A percentile compares a stretch with the other conserved stretches of the same genome.
phyloP scores from a whole-genome alignment of 179 eudicot genomes.

The Actinidia chinensis region DNA sequence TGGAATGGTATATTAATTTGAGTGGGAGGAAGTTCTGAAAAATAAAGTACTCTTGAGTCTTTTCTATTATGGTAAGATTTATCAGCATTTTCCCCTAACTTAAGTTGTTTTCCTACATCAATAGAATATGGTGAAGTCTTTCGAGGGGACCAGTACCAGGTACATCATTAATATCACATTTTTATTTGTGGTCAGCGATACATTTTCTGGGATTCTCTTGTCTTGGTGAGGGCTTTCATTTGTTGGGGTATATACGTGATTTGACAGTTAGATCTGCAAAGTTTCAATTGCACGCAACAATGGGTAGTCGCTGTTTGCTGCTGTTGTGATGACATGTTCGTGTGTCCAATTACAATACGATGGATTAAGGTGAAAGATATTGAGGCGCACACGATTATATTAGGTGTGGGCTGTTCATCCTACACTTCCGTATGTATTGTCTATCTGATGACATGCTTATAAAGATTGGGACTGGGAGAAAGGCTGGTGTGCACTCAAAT shows the following conservation, averaged over 20 bases:
- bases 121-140: slow-evolving; percentile 88
- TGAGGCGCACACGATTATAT: slow-evolving; percentile 98
- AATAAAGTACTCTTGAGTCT: neutral
- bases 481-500: slow-evolving; percentile 93
- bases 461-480: slow-evolving; percentile 99
- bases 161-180: slow-evolving; percentile 18
- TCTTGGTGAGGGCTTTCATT: slow-evolving; percentile 17
- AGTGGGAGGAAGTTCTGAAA: neutral
- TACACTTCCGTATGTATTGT: slow-evolving; percentile 87
- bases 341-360: slow-evolving; percentile 94
- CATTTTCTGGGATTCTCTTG: slow-evolving; percentile 8
- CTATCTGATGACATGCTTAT: slow-evolving; percentile 99
- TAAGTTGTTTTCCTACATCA: slow-evolving; percentile 14
- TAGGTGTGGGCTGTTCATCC: slow-evolving; percentile 99
- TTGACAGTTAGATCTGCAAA: slow-evolving; percentile 89
- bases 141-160: slow-evolving; percentile 95
- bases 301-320: slow-evolving; percentile 99
- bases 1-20: neutral
- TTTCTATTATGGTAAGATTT: neutral
- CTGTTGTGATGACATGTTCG: slow-evolving; percentile 99
- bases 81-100: slow-evolving; percentile 16
- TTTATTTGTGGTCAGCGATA: neutral
- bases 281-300: slow-evolving; percentile 91
- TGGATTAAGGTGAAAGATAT: slow-evolving; percentile 93
- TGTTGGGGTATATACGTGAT: slow-evolving; percentile 6